A percentile compares a stretch with the other conserved stretches of the same genome.
phyloP scores from a whole-genome alignment of 345 rosid species.

The Viola odorata region DNA sequence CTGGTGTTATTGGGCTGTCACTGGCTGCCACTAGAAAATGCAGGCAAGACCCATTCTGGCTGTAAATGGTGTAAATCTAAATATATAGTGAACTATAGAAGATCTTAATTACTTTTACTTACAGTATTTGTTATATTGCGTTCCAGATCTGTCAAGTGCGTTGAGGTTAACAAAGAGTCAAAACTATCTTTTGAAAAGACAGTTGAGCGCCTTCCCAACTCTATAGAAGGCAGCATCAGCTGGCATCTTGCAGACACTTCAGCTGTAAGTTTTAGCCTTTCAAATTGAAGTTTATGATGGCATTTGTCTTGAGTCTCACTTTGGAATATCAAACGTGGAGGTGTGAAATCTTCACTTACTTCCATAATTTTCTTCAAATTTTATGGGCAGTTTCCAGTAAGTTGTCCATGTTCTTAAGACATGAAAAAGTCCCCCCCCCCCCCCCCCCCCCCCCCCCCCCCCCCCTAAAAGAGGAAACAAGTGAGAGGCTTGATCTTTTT shows the following conservation, averaged over 20 bases:
- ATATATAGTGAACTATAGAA: constrained; percentile 4
- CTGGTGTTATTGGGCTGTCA: constrained; percentile 90
- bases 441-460: too few relatives aligned
- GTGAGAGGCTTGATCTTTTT: not conserved
- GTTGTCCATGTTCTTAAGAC: too few relatives aligned
- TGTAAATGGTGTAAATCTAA: constrained; percentile 2
- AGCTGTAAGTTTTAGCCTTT: constrained; percentile 39
- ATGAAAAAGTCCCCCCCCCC: not conserved
- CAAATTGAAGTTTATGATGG: constrained; percentile 8
- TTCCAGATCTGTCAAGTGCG: constrained; percentile 78
- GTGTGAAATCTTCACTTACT: not conserved
- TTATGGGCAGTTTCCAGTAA: too few relatives aligned
- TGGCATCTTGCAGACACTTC: constrained; percentile 95
- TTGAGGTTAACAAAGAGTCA: constrained; percentile 91
- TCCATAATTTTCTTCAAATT: not conserved
- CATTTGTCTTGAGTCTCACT: not conserved
- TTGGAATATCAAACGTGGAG: not conserved
- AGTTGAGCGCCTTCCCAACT: constrained; percentile 65
- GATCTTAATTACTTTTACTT: constrained; percentile 1
- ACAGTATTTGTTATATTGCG: constrained; percentile 10
- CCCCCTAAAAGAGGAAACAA: too few relatives aligned
- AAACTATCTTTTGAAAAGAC: constrained; percentile 84
- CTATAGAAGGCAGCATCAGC: constrained; percentile 61
- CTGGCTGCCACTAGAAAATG: constrained; percentile 79
- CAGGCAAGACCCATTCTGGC: constrained; percentile 47